phyloP scores from a whole-genome alignment of 345 rosid genomes.

The Pseudoturritis turrita region DNA sequence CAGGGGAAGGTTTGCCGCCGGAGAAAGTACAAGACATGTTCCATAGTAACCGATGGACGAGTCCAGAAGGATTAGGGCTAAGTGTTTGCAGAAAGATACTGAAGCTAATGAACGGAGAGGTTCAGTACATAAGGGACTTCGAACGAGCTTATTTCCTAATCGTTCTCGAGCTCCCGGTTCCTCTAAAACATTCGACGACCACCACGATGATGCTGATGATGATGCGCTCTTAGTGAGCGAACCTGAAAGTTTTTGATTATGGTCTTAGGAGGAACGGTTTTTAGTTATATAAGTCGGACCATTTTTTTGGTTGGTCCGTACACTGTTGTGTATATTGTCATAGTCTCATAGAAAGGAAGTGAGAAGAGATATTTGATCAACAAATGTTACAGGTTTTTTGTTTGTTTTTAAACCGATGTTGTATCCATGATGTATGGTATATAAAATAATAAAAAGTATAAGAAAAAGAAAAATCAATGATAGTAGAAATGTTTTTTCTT shows the following conservation, averaged over 20 bases:
- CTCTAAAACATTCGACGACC: not conserved
- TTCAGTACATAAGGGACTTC: conserved; percentile 80
- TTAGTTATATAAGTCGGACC: not conserved
- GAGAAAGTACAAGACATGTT: conserved; percentile 91
- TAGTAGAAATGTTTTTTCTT: too few relatives aligned
- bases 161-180: conserved; percentile 58
- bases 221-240: not conserved
- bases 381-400: not conserved
- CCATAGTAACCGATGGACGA: conserved; percentile 64
- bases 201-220: not conserved
- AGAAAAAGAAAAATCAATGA: too few relatives aligned
- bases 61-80: conserved; percentile 79
- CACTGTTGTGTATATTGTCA: not conserved
- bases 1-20: conserved; percentile 87
- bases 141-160: conserved; percentile 75
- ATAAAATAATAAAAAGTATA: too few relatives aligned
- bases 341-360: not conserved
- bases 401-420: not conserved
- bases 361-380: not conserved
- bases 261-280: not conserved
- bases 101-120: conserved; percentile 86
- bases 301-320: not conserved
- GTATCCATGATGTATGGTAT: too few relatives aligned
- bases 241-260: not conserved
- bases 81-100: conserved; percentile 88